Evolutionary conservation across 2,329 filamentous ascomycete species (phyloP).

Genomic region (Penicillium sp.): DNA sequence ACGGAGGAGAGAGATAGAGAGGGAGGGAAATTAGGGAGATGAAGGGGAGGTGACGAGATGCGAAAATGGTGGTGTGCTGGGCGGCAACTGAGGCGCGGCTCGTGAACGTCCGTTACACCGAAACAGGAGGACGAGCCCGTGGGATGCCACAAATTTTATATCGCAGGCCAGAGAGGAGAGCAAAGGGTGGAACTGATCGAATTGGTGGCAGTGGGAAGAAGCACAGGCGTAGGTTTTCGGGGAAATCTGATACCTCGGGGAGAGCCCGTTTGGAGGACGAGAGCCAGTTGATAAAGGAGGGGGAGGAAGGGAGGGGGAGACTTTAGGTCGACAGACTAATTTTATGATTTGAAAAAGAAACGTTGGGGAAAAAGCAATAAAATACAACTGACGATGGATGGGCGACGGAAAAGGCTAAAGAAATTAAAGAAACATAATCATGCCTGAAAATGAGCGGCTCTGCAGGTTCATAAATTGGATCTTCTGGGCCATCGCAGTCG

Average conservation of each 20-base stretch:
- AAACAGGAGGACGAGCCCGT: constrained; percentile 18
- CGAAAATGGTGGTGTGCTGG: constrained; percentile 27
- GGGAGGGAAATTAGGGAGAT: constrained; percentile 21
- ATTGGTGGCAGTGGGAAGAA: constrained; percentile 7
- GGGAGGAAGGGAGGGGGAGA: constrained; percentile 19
- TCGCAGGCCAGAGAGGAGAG: background rate
- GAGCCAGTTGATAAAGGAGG: constrained; percentile 27
- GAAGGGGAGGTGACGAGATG: constrained; percentile 19
- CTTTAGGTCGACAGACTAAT: background rate
- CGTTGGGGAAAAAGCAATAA: background rate
- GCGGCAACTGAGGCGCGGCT: constrained; percentile 32
- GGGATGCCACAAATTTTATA: constrained; percentile 19
- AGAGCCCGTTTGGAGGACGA: constrained; percentile 26
- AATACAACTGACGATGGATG: background rate
- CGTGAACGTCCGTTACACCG: constrained; percentile 32
- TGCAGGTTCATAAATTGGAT: background rate
- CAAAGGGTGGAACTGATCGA: background rate
- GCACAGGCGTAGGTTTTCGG: constrained; percentile 16
- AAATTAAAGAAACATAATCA: background rate
- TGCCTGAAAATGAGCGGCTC: background rate
- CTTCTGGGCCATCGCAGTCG: background rate
- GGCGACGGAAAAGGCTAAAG: background rate
- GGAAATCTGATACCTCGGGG: constrained; percentile 41
- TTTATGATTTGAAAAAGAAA: background rate
- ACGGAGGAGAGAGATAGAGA: constrained; percentile 8